Evolutionary conservation across 75 land plant genomes (phyloP).

Genomic region (Gnetum montanum): DNA sequence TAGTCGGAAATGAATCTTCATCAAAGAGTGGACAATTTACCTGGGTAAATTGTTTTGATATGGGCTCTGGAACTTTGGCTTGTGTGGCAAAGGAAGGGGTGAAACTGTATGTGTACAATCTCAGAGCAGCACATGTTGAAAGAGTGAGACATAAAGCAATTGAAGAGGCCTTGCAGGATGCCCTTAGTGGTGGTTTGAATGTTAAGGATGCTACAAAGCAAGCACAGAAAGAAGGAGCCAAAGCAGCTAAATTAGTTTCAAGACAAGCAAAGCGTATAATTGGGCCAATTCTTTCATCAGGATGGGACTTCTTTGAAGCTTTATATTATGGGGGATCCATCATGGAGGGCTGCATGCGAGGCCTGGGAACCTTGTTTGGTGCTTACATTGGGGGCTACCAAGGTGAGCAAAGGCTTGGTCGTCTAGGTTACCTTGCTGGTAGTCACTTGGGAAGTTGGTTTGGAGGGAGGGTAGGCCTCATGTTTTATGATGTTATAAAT

Average conservation of each 20-base stretch:
- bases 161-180: conserved; percentile 48
- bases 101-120: conserved; percentile 69
- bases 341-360: conserved; percentile 63
- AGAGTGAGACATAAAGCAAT: conserved; percentile 44
- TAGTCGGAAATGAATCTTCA: conserved; percentile 64
- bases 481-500: conserved; percentile 77
- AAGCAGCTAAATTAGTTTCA: conserved; percentile 65
- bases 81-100: conserved; percentile 73
- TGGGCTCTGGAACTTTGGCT: conserved; percentile 61
- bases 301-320: conserved; percentile 95
- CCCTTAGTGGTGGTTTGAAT: conserved; percentile 41
- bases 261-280: conserved; percentile 61
- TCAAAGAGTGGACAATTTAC: conserved; percentile 83
- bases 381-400: conserved; percentile 66
- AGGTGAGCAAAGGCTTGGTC: conserved; percentile 78
- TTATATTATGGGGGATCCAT: conserved; percentile 79
- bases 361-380: conserved; percentile 76
- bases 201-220: conserved; percentile 51
- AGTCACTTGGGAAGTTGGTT: conserved; percentile 89
- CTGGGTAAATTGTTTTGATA: conserved; percentile 69
- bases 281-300: conserved; percentile 81
- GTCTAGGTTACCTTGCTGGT: conserved; percentile 85
- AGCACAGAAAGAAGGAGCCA: conserved; percentile 55
- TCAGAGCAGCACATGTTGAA: conserved; percentile 69
- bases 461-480: conserved; percentile 78